phyloP scores from a whole-genome alignment of 306 rosid species.

The Ormosia semicastrata region DNA sequence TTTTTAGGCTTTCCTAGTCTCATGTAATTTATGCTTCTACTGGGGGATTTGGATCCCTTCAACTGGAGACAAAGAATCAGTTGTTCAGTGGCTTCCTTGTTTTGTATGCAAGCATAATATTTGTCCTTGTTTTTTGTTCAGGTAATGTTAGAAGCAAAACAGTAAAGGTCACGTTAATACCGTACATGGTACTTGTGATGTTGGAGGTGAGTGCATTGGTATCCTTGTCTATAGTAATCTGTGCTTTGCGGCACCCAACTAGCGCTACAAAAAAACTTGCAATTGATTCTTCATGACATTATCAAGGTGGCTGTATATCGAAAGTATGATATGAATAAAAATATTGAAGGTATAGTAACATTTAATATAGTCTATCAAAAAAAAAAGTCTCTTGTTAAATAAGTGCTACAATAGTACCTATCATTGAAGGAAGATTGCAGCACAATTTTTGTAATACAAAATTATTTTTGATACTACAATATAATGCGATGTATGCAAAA shows the following conservation, averaged over 20 bases:
- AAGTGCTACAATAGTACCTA: background rate
- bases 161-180: conserved; percentile 20
- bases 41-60: conserved; percentile 40
- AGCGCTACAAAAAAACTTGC: background rate
- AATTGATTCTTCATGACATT: conserved; percentile 17
- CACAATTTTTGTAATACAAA: background rate
- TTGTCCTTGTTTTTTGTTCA: no score
- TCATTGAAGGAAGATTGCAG: background rate
- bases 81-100: conserved; percentile 41
- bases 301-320: background rate
- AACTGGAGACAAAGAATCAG: conserved; percentile 37
- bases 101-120: conserved; percentile 42
- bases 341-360: background rate
- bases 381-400: background rate
- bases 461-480: no score
- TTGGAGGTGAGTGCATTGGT: background rate
- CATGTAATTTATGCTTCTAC: conserved; percentile 28
- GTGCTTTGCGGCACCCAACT: background rate
- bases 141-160: background rate
- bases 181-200: background rate
- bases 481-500: no score
- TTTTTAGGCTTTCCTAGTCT: conserved; percentile 26
- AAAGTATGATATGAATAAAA: background rate
- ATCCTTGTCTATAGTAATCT: conserved; percentile 21
- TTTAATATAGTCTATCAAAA: background rate